phyloP scores from a whole-genome alignment of 169 alveolate genomes.

The Cryptosporidium bovis region DNA sequence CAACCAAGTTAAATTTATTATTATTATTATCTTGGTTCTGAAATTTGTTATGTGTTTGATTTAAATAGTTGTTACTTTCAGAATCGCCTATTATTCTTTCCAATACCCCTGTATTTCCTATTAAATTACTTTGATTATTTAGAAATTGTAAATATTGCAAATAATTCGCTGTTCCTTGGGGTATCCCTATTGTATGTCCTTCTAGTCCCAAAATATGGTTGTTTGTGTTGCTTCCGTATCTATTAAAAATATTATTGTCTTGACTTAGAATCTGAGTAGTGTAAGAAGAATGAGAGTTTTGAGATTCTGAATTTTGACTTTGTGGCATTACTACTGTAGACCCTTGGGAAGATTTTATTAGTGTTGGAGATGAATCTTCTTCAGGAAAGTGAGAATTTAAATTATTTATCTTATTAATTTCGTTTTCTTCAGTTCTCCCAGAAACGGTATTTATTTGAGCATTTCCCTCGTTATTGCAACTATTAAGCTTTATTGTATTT shows the following conservation, averaged over 20 bases:
- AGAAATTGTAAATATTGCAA: constrained; percentile 29
- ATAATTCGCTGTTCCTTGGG: not conserved
- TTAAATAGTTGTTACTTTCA: constrained; percentile 2
- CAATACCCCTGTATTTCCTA: not conserved
- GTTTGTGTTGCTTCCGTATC: not conserved
- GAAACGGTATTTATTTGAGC: too few species aligned
- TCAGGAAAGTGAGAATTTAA: too few species aligned
- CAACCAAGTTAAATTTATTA: not conserved
- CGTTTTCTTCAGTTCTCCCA: too few species aligned
- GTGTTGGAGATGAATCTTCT: constrained; percentile 34
- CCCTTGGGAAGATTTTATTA: constrained; percentile 58
- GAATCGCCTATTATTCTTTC: not conserved
- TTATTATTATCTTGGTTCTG: constrained; percentile 9
- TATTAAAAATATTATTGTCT: not conserved
- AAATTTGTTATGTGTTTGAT: not conserved
- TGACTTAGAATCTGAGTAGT: constrained; percentile 18
- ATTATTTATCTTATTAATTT: too few species aligned
- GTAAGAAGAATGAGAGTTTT: not conserved
- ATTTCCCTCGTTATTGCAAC: too few species aligned
- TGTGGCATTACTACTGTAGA: constrained; percentile 36
- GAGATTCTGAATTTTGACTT: constrained; percentile 6
- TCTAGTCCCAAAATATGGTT: not conserved
- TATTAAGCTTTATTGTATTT: too few species aligned
- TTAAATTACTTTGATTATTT: not conserved
- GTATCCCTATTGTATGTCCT: too few species aligned